Base-by-base conservation (phyloP, 2,329 filamentous ascomycete genomes). In the Nannizziopsis barbatae region DNA sequence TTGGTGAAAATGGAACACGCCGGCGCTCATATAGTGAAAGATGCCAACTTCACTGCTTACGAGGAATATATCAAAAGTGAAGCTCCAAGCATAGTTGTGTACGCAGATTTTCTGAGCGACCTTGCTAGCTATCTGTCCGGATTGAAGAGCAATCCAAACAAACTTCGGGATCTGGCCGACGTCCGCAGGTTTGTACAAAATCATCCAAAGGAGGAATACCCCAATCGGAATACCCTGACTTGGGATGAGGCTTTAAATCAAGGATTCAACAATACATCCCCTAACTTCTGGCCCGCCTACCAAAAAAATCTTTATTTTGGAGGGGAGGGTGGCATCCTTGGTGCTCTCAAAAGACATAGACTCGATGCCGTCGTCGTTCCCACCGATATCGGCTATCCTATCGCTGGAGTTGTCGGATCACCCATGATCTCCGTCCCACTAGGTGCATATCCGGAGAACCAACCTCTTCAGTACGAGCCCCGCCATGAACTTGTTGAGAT, bases 381-480 rank as follows among this genome's bases (percentile, higher is more conserved):
- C 0, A 77, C 78, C 0, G 54, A 63, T 10, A 64, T 71, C 17
- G 67, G 74, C 0, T 63, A 70, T 0, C 60, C 64, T 1, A 67
- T 77, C 3, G 71, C 76, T 1, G 76, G 75, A 0, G 62, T 79
- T 15, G 70, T 80, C 0, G 80, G 80, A 1, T 69, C 72, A 0
- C 81, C 81, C 0, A 71, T 80, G 3, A 65, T 85, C 9, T 80
- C 77, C 0, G 75, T 85, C 0, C 82, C 81, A 0, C 63, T 85
- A 49, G 80, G 80, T 0, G 71, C 71, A 36, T 75, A 73, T 44
- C 75, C 76, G 0, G 54, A 63, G 0, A 71, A 72, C 27, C 73
- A 71, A 5, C 64, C 65, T 0, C 69, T 79, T 2, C 58, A 62
- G 17, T 62, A 62, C 32, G 74, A 75, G 45, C 47, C 52, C 0